These are phyloP conservation scores for Tilletia walkeri DNA, from an alignment of 1,284 basidiomycete genomes.

Conservation along the genomic window DNA sequence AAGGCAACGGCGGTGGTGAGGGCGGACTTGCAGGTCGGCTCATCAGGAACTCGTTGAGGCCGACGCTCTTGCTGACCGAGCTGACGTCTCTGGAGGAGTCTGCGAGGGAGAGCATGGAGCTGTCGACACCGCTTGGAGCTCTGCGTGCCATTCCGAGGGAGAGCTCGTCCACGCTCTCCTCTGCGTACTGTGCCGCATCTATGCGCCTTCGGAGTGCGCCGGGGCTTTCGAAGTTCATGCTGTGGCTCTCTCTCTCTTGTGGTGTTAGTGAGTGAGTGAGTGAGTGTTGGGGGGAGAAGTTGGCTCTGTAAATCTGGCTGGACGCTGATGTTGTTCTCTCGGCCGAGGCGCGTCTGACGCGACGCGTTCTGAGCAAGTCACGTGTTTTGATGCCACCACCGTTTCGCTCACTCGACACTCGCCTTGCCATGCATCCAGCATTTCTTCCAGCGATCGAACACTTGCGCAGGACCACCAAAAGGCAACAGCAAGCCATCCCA, in stretches of 20 bases:
- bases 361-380: no score
- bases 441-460: not conserved
- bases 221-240: conserved; percentile 12
- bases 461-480: no score
- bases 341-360: no score
- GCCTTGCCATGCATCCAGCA: no score
- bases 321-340: no score
- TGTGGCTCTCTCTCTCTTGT: not conserved
- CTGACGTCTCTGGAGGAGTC: conserved; percentile 7
- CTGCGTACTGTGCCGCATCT: conserved; percentile 4
- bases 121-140: conserved; percentile 14
- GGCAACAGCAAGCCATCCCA: no score
- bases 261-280: not conserved
- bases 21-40: not conserved
- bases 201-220: conserved; percentile 10
- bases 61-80: not conserved
- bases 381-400: no score
- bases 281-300: no score
- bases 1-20: not conserved
- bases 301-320: no score
- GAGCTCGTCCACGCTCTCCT: not conserved
- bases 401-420: no score
- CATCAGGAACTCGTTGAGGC: not conserved
- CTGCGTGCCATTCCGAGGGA: conserved; percentile 12
- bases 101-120: conserved; percentile 13